Percentiles rank a stretch among this genome's conserved stretches.
These are phyloP conservation scores for Penicillium robsamsonii DNA, from an alignment of 495 filamentous ascomycete genomes.

Conservation along the genomic window DNA sequence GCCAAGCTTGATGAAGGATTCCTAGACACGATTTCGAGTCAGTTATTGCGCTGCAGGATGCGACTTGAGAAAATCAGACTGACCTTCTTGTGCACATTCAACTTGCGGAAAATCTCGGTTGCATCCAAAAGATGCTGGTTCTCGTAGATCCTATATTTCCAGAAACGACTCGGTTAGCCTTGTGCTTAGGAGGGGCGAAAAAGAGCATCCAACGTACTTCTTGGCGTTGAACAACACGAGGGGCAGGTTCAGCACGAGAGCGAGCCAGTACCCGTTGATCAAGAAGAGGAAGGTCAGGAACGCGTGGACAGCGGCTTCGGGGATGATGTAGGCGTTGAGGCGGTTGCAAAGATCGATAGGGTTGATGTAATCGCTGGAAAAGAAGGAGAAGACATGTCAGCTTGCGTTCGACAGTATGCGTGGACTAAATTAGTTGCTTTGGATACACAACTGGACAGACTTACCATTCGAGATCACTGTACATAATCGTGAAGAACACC, in stretches of 20 bases:
- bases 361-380: slow-evolving; percentile 94
- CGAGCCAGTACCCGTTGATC: slow-evolving; percentile 98
- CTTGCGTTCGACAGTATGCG: slow-evolving; percentile 17
- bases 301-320: slow-evolving; percentile 95
- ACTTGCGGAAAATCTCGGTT: slow-evolving; percentile 98
- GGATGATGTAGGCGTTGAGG: slow-evolving; percentile 98
- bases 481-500: slow-evolving; percentile 99
- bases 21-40: slow-evolving; percentile 49
- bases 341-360: slow-evolving; percentile 99
- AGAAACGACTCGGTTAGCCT: slow-evolving; percentile 11
- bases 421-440: not conserved
- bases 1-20: slow-evolving; percentile 98
- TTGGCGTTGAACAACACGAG: slow-evolving; percentile 92
- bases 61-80: slow-evolving; percentile 15
- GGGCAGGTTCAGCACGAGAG: slow-evolving; percentile 87
- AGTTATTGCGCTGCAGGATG: not conserved
- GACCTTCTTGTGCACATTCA: slow-evolving; percentile 99
- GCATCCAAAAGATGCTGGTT: slow-evolving; percentile 96
- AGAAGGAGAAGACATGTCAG: slow-evolving; percentile 17
- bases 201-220: slow-evolving; percentile 64
- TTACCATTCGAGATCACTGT: slow-evolving; percentile 96
- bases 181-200: not conserved
- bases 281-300: slow-evolving; percentile 93
- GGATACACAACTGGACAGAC: slow-evolving; percentile 28
- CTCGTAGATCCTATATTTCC: slow-evolving; percentile 73